Conservation (phyloP, 2,329 filamentous ascomycete genomes). For the Penicillium sp. region DNA sequence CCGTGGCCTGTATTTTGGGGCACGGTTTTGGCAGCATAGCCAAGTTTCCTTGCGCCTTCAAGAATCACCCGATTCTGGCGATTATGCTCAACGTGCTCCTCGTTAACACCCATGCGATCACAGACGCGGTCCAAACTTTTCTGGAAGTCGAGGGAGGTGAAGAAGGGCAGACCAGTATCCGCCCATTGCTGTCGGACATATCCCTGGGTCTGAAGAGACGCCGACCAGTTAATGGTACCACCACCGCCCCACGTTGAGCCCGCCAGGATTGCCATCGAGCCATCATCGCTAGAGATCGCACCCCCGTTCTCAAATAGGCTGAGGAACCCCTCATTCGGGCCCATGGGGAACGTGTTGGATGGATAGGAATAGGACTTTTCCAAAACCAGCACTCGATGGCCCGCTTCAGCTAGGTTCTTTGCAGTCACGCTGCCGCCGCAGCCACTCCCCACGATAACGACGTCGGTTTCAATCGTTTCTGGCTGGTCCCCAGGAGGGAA, state of each 20-base stretch:
- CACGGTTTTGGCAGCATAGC: constrained; percentile 66
- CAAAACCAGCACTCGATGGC: constrained; percentile 72
- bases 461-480: constrained; percentile 70
- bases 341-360: constrained; percentile 72
- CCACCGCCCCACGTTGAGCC: constrained; percentile 81
- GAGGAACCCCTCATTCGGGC: constrained; percentile 57
- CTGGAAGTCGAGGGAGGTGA: constrained; percentile 72
- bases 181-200: constrained; percentile 83
- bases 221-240: constrained; percentile 83
- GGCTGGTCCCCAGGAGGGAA: constrained; percentile 54
- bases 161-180: constrained; percentile 66
- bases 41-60: constrained; percentile 71
- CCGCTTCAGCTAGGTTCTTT: constrained; percentile 75
- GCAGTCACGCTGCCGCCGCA: constrained; percentile 81
- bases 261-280: constrained; percentile 60
- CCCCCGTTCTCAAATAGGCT: constrained; percentile 72
- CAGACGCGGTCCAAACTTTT: constrained; percentile 77
- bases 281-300: constrained; percentile 56
- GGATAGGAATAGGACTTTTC: constrained; percentile 80
- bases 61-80: constrained; percentile 69
- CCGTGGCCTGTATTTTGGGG: constrained; percentile 76
- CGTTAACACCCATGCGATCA: constrained; percentile 71
- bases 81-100: constrained; percentile 68
- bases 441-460: constrained; percentile 82
- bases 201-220: constrained; percentile 66